Evolutionary conservation across 371 early-diverging fungal species (phyloP), one percentile per base, ranked within the genome.

Genomic region (Funneliformis caledonium): DNA sequence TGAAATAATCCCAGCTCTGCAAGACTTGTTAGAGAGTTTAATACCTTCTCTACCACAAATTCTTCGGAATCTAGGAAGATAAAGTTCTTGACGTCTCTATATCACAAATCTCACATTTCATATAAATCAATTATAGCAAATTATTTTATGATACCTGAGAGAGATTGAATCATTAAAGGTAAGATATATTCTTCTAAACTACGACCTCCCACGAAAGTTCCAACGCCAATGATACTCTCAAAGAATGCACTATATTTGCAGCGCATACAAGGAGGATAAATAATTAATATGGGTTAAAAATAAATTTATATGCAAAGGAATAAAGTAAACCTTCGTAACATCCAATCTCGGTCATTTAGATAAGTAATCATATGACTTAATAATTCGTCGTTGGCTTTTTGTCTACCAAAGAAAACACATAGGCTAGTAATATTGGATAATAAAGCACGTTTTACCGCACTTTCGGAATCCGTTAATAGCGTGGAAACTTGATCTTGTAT

Each of bases 331-430:
- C 93, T 91, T 86, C 97, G 88, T 62, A 98, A 85, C 88, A 92
- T 92, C 97, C 96, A 96, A 80, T 97, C 97, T 42, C 91, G 88
- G 70, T 96, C 97, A 83, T 98, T 98, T 64, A 98, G 87, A 79
- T 96, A 98, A 0, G 97, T 98, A 79, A 98, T 97, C 90, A 96
- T 94, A 86, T 98, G 97, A 68, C 92, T 91, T 60, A 98, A 83
- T 33, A 96, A 82, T 19, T 96, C 89, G 87, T 97, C 96, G 81
- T 92, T 96, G 56, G 94, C 92, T 72, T 92, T 92, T 82, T 93
- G 95, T 60, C 92, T 84, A 48, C 96, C 95, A 85, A 97, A 93
- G 81, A 97, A 93, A 47, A 96, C 88, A 84, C 96, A 93, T 26
- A 97, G 85, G 47, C 93, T 89, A 19, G 95, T 87, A 84, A 97